These are phyloP conservation scores for Pseudogymnoascus sp. DNA, from an alignment of 2,329 filamentous ascomycete genomes.

Conservation along the genomic window DNA sequence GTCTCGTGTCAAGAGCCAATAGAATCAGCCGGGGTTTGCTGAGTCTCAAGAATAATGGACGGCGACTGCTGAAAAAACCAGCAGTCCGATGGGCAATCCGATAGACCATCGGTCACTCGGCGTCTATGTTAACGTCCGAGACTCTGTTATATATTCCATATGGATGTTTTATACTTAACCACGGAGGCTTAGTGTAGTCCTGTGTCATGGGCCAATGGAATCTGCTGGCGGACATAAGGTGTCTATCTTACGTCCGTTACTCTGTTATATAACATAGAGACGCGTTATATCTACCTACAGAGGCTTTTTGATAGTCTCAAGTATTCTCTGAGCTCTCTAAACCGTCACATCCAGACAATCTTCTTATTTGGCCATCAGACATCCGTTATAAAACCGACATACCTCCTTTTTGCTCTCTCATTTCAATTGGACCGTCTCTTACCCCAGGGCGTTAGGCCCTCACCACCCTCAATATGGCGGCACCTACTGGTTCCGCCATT, in stretches of 20 bases:
- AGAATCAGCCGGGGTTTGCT: neutral
- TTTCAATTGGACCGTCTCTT: neutral
- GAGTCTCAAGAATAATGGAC: neutral
- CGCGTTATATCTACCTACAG: neutral
- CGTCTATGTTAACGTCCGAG: neutral
- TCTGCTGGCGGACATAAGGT: neutral
- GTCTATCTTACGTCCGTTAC: neutral
- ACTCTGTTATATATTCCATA: neutral
- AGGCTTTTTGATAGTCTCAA: neutral
- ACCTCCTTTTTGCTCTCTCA: neutral
- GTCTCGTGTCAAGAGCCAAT: neutral
- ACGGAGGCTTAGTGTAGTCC: neutral
- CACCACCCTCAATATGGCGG: neutral
- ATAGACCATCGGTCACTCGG: neutral
- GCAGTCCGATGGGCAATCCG: neutral
- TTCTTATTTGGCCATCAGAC: neutral
- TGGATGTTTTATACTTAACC: neutral
- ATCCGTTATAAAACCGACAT: neutral
- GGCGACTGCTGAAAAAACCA: neutral
- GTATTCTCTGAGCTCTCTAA: neutral
- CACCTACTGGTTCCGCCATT: slow-evolving; percentile 25
- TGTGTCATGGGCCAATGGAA: neutral
- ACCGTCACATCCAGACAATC: neutral
- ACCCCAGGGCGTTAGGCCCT: neutral
- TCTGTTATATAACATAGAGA: neutral